Evolutionary conservation across 192 early-diverging fungal genomes (phyloP), one percentile per base, ranked within the genome.

Genomic region (Coemansia sp.): DNA sequence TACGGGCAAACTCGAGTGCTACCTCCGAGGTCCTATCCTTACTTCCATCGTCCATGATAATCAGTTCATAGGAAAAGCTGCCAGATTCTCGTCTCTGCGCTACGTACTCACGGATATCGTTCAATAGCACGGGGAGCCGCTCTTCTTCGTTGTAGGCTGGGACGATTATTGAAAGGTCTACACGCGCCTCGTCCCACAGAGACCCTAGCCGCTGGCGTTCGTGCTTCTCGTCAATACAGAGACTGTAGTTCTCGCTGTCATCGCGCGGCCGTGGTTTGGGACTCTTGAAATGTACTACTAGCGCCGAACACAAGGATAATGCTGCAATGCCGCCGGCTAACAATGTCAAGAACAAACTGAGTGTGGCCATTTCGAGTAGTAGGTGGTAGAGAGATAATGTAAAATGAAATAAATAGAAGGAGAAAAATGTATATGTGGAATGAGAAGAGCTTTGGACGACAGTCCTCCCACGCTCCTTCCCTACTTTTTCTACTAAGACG

Each of bases 31-130:
- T 98, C 29, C 74, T 74, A 78, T 98, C 97, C 36, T 73, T 80
- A 76, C 92, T 93, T 13, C 94, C 97, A 78, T 98, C 97, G 76
- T 98, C 95, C 42, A 98, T 92, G 29, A 98, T 78, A 36, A 98
- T 82, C 70, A 98, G 87, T 79, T 98, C 97, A 67, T 90, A 97
- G 2, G 84, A 79, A 60, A 93, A 93, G 18, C 55, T 41, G 1
- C 66, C 63, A 10, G 87, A 72, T 34, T 78, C 70, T 22, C 75
- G 72, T 42, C 88, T 82, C 31, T 64, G 70, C 34, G 85, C 77
- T 57, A 97, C 82, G 77, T 90, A 93, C 9, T 73, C 85, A 15
- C 90, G 68, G 2, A 94, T 88, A 62, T 98, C 96, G 42, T 90
- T 77, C 70, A 98, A 85, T 91, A 97, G 96, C 44, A 77, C 86